These are phyloP conservation scores for Penicillium capsulatum DNA, from an alignment of 2,329 filamentous ascomycete species.

Conservation along the genomic window DNA sequence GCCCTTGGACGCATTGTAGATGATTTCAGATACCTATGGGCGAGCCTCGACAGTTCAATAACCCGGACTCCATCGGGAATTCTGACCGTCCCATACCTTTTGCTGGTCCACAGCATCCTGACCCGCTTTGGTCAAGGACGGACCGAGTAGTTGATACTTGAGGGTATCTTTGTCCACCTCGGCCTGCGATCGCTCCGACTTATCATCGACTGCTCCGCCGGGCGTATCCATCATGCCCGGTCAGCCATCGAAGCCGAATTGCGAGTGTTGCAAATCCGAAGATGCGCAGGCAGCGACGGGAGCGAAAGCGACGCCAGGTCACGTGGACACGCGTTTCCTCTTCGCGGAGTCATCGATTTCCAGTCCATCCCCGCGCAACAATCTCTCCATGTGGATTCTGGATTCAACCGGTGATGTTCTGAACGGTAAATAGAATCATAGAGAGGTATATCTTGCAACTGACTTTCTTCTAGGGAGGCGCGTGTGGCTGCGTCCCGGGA, in stretches of 20 bases:
- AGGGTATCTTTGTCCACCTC: conserved; percentile 56
- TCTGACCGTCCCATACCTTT: conserved; percentile 52
- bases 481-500: conserved; percentile 81
- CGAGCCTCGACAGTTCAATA: background rate
- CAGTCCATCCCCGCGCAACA: conserved; percentile 1
- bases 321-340: conserved; percentile 36
- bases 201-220: conserved; percentile 15
- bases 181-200: conserved; percentile 1
- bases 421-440: conserved; percentile 31
- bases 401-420: conserved; percentile 50
- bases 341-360: conserved; percentile 10
- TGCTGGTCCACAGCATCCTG: conserved; percentile 90
- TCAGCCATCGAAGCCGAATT: conserved; percentile 8
- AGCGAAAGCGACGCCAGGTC: conserved; percentile 24
- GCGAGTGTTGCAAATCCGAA: background rate
- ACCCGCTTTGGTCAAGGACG: conserved; percentile 87
- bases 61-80: background rate
- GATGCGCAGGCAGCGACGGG: conserved; percentile 22
- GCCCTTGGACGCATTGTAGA: conserved; percentile 93
- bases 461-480: conserved; percentile 54
- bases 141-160: conserved; percentile 85
- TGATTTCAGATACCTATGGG: conserved; percentile 78
- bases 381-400: conserved; percentile 59
- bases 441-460: conserved; percentile 35
- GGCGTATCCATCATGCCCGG: conserved; percentile 20